A percentile compares a stretch with the other conserved stretches of the same genome.
Evolutionary conservation across 1,284 basidiomycete species (phyloP).

Genomic region (Grifola frondosa): DNA sequence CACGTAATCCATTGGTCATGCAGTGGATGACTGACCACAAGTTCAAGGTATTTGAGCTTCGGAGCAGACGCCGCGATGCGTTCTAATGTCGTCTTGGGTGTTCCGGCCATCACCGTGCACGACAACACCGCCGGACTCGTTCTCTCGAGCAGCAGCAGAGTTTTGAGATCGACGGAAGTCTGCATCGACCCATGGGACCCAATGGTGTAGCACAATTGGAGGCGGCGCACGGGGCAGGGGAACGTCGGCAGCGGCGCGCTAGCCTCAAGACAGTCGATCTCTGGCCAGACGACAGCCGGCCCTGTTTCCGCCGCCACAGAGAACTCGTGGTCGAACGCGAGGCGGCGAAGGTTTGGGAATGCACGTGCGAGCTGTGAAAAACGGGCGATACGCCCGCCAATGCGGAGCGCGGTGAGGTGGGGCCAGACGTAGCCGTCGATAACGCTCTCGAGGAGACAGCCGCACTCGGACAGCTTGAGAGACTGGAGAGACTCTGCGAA

Average conservation of each 20-base stretch:
- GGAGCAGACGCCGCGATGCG: slow-evolving; percentile 18
- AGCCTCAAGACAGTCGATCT: slow-evolving; percentile 23
- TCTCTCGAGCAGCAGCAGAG: slow-evolving; percentile 19
- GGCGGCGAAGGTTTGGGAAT: slow-evolving; percentile 23
- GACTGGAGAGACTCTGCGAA: slow-evolving; percentile 18
- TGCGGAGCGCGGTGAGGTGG: slow-evolving; percentile 22
- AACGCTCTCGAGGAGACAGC: slow-evolving; percentile 25
- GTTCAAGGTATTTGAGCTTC: slow-evolving; percentile 20
- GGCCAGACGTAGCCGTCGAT: slow-evolving; percentile 19
- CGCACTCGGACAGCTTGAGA: slow-evolving; percentile 25
- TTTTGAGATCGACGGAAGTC: slow-evolving; percentile 17
- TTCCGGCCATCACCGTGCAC: slow-evolving; percentile 14
- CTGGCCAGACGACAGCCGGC: slow-evolving; percentile 19
- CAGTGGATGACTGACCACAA: slow-evolving; percentile 15
- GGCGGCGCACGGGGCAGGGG: slow-evolving; percentile 21
- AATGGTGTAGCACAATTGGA: slow-evolving; percentile 21
- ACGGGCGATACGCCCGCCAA: slow-evolving; percentile 23
- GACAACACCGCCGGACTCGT: slow-evolving; percentile 22
- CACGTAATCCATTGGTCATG: no score
- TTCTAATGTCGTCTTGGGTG: slow-evolving; percentile 13
- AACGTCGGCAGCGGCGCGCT: slow-evolving; percentile 22
- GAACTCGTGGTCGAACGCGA: slow-evolving; percentile 24
- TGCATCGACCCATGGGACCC: slow-evolving; percentile 12
- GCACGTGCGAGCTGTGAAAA: slow-evolving; percentile 21
- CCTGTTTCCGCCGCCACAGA: slow-evolving; percentile 24